These are phyloP conservation scores for Iris macrosiphon DNA, from an alignment of 106 monocot genomes.

Conservation along the genomic window DNA sequence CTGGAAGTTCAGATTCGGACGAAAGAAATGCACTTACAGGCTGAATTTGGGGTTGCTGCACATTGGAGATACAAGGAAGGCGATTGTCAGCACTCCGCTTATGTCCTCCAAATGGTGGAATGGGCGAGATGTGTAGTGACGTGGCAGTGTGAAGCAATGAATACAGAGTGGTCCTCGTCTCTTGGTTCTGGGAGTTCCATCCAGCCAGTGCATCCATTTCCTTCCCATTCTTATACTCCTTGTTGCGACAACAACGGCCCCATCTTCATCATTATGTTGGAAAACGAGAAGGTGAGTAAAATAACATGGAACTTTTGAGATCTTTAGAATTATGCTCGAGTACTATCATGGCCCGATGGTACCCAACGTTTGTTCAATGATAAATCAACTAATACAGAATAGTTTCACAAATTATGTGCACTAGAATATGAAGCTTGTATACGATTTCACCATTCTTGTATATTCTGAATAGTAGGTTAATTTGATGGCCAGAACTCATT, in stretches of 20 bases:
- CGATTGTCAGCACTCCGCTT: conserved; percentile 34
- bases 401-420: too few relatives aligned
- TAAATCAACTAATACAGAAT: too few relatives aligned
- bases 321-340: too few relatives aligned
- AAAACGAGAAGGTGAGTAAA: conserved; percentile 73
- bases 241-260: conserved; percentile 45
- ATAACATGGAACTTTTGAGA: too few relatives aligned
- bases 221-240: conserved; percentile 40
- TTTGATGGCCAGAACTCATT: too few relatives aligned
- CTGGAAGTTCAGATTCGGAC: conserved; percentile 92
- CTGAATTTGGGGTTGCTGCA: conserved; percentile 83
- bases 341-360: too few relatives aligned
- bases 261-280: conserved; percentile 59
- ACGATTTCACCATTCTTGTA: too few relatives aligned
- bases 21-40: conserved; percentile 88
- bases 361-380: too few relatives aligned
- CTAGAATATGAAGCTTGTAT: too few relatives aligned
- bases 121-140: conserved; percentile 82
- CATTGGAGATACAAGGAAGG: conserved; percentile 94
- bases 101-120: conserved; percentile 83
- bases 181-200: conserved; percentile 19
- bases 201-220: conserved; percentile 37
- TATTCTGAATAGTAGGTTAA: too few relatives aligned
- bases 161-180: conserved; percentile 18
- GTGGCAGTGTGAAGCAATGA: conserved; percentile 66